Evolutionary conservation across 805 yeast genomes (phyloP).

Genomic region (Starmerella floricola): DNA sequence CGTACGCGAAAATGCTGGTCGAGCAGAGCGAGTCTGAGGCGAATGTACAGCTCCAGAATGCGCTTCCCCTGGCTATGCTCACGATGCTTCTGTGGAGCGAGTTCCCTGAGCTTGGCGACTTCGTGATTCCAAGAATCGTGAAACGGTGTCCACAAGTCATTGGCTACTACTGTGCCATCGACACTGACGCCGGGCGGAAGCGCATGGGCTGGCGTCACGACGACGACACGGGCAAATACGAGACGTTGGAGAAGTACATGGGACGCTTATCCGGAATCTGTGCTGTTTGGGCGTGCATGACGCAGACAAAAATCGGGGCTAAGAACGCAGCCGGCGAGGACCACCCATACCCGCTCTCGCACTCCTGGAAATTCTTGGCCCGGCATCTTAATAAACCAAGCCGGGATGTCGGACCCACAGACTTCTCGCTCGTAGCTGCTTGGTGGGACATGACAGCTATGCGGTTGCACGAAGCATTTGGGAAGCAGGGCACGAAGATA

Average conservation of each 20-base stretch:
- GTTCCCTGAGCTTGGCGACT: constrained; percentile 43
- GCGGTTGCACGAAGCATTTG: constrained; percentile 46
- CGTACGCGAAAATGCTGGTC: constrained; percentile 72
- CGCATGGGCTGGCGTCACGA: constrained; percentile 79
- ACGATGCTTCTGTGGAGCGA: constrained; percentile 42
- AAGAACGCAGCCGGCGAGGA: constrained; percentile 1
- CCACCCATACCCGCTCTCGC: constrained; percentile 47
- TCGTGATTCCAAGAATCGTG: constrained; percentile 64
- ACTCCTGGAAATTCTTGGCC: constrained; percentile 63
- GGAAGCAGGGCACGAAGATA: constrained; percentile 58
- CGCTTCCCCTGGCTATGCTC: constrained; percentile 66
- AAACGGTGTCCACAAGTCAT: constrained; percentile 84
- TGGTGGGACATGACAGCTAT: constrained; percentile 87
- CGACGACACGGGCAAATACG: constrained; percentile 30
- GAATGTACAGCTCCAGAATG: constrained; percentile 60
- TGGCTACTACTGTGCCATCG: constrained; percentile 65
- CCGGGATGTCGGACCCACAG: constrained; percentile 47
- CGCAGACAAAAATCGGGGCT: constrained; percentile 36
- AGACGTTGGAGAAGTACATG: constrained; percentile 54
- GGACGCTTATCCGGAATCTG: constrained; percentile 82
- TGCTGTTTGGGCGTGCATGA: constrained; percentile 65
- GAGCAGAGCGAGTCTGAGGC: constrained; percentile 91
- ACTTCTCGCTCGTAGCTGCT: constrained; percentile 55
- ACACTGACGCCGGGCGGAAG: constrained; percentile 67
- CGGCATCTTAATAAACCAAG: constrained; percentile 50